phyloP scores from a whole-genome alignment of 2,329 filamentous ascomycete genomes.

The Hypomyces perniciosus region DNA sequence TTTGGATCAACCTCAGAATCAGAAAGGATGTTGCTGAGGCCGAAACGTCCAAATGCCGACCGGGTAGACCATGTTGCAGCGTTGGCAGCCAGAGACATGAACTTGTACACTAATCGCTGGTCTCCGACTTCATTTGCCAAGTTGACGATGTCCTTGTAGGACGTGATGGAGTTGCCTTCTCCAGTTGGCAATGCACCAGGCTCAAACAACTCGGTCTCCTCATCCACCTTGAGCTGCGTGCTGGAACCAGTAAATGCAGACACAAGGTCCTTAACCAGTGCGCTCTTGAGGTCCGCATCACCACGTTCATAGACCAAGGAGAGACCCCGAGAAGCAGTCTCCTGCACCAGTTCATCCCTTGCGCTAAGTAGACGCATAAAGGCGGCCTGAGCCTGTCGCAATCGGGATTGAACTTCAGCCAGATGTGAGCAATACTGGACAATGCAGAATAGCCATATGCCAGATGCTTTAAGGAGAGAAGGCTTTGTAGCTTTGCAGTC shows the following conservation, averaged over 20 bases:
- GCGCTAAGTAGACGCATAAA: constrained; percentile 86
- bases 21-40: constrained; percentile 83
- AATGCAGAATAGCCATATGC: constrained; percentile 89
- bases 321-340: constrained; percentile 85
- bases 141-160: constrained; percentile 95
- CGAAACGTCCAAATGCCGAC: constrained; percentile 90
- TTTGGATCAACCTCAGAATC: constrained; percentile 86
- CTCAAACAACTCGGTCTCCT: constrained; percentile 90
- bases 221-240: constrained; percentile 72
- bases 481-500: constrained; percentile 84
- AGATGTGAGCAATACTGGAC: constrained; percentile 85
- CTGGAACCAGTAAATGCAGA: constrained; percentile 78
- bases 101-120: constrained; percentile 92
- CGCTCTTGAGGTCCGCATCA: constrained; percentile 70
- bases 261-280: constrained; percentile 81
- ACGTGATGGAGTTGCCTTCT: constrained; percentile 82
- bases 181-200: constrained; percentile 84
- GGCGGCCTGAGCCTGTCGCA: constrained; percentile 75
- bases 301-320: constrained; percentile 93
- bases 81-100: constrained; percentile 95
- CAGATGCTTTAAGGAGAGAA: constrained; percentile 81
- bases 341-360: constrained; percentile 89
- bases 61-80: constrained; percentile 97
- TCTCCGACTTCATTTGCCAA: constrained; percentile 96
- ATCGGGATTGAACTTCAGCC: constrained; percentile 62